phyloP scores from a whole-genome alignment of 768 basidiomycete genomes.

The Naganishia vishniacii region DNA sequence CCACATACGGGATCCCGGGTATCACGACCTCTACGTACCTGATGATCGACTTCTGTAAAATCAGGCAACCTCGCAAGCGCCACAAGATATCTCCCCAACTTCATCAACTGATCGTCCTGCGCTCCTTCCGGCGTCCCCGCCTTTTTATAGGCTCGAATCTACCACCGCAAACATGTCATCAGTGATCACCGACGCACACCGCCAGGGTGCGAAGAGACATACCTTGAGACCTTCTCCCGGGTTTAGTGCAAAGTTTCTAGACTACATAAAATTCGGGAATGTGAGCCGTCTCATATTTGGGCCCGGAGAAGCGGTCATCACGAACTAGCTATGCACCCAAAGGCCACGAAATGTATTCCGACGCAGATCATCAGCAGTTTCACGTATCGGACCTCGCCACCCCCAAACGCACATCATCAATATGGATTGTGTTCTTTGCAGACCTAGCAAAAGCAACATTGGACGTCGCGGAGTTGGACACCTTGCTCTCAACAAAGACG shows the following conservation, averaged over 20 bases:
- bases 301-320: no score
- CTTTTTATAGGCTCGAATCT: conserved; percentile 70
- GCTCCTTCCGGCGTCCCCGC: conserved; percentile 62
- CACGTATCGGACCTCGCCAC: conserved; percentile 30
- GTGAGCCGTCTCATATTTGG: no score
- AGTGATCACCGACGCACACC: no score
- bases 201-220: conserved; percentile 17
- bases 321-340: no score
- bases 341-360: no score
- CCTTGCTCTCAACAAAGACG: not conserved
- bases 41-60: conserved; percentile 61
- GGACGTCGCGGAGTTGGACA: not conserved
- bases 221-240: conserved; percentile 71
- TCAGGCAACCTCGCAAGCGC: conserved; percentile 51
- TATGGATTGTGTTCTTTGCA: conserved; percentile 71
- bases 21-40: not conserved
- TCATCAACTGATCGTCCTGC: conserved; percentile 64
- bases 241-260: conserved; percentile 79
- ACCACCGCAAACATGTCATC: not conserved
- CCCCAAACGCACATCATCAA: conserved; percentile 68
- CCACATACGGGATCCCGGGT: no score
- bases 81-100: conserved; percentile 56
- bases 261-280: no score
- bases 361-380: not conserved
- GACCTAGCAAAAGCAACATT: conserved; percentile 50